Evolutionary conservation across 1,284 basidiomycete genomes (phyloP).

Genomic region (Fomitiporia mediterranea): DNA sequence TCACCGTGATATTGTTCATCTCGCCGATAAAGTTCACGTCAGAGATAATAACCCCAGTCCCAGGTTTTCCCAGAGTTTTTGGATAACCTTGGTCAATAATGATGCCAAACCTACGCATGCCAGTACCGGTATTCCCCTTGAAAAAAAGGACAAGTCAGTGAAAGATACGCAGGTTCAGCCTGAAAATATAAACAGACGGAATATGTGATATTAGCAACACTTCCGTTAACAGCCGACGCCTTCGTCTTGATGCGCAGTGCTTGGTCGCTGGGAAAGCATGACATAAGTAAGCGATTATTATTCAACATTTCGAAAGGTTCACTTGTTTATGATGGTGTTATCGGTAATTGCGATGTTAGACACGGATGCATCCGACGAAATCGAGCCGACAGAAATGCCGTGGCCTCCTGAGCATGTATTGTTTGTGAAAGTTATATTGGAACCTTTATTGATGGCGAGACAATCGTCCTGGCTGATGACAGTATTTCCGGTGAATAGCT

Average conservation of each 20-base stretch:
- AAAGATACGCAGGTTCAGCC: too few relatives aligned
- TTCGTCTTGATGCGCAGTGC: conserved; percentile 47
- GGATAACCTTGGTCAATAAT: conserved; percentile 49
- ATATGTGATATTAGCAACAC: conserved; percentile 40
- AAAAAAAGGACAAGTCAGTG: conserved; percentile 1
- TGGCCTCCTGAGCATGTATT: conserved; percentile 55
- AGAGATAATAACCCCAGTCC: conserved; percentile 37
- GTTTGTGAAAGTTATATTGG: conserved; percentile 48
- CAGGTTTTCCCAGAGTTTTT: conserved; percentile 37
- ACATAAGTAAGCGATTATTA: not conserved
- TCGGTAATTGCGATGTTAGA: conserved; percentile 40
- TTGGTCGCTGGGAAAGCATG: conserved; percentile 30
- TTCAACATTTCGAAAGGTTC: conserved; percentile 26
- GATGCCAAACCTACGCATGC: conserved; percentile 38
- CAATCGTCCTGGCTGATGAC: conserved; percentile 50
- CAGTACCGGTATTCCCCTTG: conserved; percentile 40
- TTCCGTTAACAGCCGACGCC: conserved; percentile 34
- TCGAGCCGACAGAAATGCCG: conserved; percentile 58
- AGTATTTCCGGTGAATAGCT: not conserved
- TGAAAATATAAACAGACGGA: conserved; percentile 25
- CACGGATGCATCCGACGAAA: conserved; percentile 42
- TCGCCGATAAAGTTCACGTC: conserved; percentile 27
- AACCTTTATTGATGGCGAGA: conserved; percentile 54
- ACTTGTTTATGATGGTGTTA: conserved; percentile 43
- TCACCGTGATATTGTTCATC: conserved; percentile 34